These are phyloP conservation scores for Epichloe coenophiala DNA, from an alignment of 2,329 filamentous ascomycete species.

Conservation along the genomic window DNA sequence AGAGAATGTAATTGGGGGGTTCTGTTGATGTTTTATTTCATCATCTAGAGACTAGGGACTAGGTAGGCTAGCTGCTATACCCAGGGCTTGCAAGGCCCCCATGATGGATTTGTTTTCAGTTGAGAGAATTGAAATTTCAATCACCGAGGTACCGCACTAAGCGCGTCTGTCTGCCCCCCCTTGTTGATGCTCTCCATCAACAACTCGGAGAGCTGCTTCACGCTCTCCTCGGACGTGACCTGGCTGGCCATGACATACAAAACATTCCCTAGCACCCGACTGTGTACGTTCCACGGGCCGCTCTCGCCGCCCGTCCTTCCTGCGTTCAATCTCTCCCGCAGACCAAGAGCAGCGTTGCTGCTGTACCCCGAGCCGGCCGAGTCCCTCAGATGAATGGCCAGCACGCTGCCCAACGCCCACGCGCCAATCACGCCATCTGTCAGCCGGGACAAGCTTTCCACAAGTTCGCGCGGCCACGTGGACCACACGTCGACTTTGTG, in stretches of 20 bases:
- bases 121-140: too few relatives aligned
- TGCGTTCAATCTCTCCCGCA: constrained; percentile 24
- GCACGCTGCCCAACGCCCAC: constrained; percentile 61
- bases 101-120: too few relatives aligned
- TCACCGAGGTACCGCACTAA: too few relatives aligned
- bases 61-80: too few relatives aligned
- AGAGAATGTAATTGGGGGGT: too few relatives aligned
- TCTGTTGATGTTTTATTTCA: too few relatives aligned
- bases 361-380: constrained; percentile 30
- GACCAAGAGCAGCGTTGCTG: constrained; percentile 28
- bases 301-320: constrained; percentile 11
- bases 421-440: constrained; percentile 44
- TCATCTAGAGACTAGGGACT: too few relatives aligned
- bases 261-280: constrained; percentile 42
- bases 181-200: constrained; percentile 5
- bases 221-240: constrained; percentile 20
- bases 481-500: constrained; percentile 40
- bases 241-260: constrained; percentile 45
- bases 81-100: too few relatives aligned
- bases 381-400: constrained; percentile 46
- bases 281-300: constrained; percentile 36
- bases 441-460: constrained; percentile 42
- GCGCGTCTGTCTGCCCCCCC: background rate
- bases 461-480: constrained; percentile 51
- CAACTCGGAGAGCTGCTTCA: constrained; percentile 14